Evolutionary conservation across 148 eudicot species (phyloP).

Genomic region (Suaeda aralocaspica): DNA sequence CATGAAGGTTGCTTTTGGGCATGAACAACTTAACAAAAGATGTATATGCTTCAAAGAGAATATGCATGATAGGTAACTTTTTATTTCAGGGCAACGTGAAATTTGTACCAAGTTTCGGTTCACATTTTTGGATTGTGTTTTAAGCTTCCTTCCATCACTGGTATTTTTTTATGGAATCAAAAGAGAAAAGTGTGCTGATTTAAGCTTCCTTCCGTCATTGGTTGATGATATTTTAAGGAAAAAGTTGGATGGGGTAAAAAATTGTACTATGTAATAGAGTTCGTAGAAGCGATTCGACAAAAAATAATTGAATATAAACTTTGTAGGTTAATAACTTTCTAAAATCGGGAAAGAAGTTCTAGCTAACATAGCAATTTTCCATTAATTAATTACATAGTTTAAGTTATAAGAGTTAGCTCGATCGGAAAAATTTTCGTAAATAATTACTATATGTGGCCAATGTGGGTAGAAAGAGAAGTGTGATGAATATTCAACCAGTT

Average conservation of each 20-base stretch:
- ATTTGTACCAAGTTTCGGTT: background rate
- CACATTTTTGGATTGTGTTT: background rate
- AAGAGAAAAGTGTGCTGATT: background rate
- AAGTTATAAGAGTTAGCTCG: too few species aligned
- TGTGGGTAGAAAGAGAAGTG: too few species aligned
- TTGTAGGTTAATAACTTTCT: background rate
- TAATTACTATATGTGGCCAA: too few species aligned
- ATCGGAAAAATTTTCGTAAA: too few species aligned
- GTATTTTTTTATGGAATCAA: too few species aligned
- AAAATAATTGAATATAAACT: background rate
- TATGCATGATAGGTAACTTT: background rate
- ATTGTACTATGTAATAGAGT: background rate
- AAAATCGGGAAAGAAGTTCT: background rate
- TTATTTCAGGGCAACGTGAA: background rate
- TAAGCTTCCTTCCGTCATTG: background rate
- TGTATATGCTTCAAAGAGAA: background rate
- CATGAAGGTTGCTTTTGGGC: constrained; percentile 46
- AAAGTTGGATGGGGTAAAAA: background rate
- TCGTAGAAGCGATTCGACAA: too few species aligned
- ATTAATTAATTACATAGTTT: too few species aligned
- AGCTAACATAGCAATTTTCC: too few species aligned
- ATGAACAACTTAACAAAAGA: constrained; percentile 23
- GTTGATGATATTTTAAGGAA: background rate
- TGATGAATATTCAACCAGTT: too few species aligned
- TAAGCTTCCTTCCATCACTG: constrained; percentile 3